These are phyloP conservation scores for Yamadazyma philogaea DNA, from an alignment of 805 yeast genomes.

Conservation along the genomic window DNA sequence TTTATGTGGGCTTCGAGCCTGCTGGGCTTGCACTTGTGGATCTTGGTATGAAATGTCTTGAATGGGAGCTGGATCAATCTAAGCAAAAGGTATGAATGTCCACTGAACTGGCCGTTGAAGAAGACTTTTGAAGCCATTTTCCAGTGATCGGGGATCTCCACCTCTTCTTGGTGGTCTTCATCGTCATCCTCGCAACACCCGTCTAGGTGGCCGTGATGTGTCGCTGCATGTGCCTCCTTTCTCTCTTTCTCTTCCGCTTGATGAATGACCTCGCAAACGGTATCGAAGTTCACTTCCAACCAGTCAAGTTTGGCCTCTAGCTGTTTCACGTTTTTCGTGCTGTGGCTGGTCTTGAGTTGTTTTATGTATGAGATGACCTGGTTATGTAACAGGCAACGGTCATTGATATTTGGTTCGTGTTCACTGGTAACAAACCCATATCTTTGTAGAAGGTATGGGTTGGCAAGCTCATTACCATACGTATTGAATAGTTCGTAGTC, in stretches of 20 bases:
- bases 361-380: slow-evolving; percentile 41
- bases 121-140: slow-evolving; percentile 39
- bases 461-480: slow-evolving; percentile 69
- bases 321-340: slow-evolving; percentile 29
- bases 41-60: slow-evolving; percentile 12
- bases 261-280: slow-evolving; percentile 25
- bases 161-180: slow-evolving; percentile 17
- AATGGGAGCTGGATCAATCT: slow-evolving; percentile 27
- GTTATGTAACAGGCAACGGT: slow-evolving; percentile 54
- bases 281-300: slow-evolving; percentile 46
- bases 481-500: slow-evolving; percentile 69
- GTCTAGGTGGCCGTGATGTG: slow-evolving; percentile 16
- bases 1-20: slow-evolving; percentile 7
- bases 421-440: slow-evolving; percentile 73
- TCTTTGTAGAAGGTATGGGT: slow-evolving; percentile 62
- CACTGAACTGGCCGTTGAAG: slow-evolving; percentile 43
- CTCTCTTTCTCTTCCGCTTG: slow-evolving; percentile 6
- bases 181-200: slow-evolving; percentile 16
- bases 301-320: slow-evolving; percentile 42
- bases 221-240: slow-evolving; percentile 8
- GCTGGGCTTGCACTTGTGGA: slow-evolving; percentile 6
- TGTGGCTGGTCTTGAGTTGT: slow-evolving; percentile 16
- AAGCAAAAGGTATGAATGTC: slow-evolving; percentile 40
- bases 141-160: slow-evolving; percentile 37
- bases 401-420: slow-evolving; percentile 45